These are phyloP conservation scores for Fraxinus anomala DNA, from an alignment of 257 asterid genomes.

Conservation along the genomic window DNA sequence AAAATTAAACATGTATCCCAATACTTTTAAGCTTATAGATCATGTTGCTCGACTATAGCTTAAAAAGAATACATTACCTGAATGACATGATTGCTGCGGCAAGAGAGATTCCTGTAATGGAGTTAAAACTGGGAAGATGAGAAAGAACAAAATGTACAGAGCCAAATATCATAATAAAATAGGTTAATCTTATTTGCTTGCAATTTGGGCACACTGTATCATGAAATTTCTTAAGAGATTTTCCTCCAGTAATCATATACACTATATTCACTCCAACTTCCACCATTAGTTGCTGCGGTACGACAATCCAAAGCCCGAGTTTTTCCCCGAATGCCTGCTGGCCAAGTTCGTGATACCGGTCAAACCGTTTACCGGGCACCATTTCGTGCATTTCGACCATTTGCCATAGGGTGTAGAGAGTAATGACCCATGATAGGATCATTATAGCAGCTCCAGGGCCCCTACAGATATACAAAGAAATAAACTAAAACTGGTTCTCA, in stretches of 20 bases:
- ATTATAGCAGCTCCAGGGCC: slow-evolving; percentile 53
- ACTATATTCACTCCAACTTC: slow-evolving; percentile 56
- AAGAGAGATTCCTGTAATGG: slow-evolving; percentile 41
- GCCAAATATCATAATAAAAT: slow-evolving; percentile 48
- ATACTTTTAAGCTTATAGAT: too few species aligned
- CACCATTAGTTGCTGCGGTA: slow-evolving; percentile 56
- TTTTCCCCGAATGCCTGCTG: slow-evolving; percentile 58
- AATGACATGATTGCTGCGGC: slow-evolving; percentile 65
- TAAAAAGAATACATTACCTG: slow-evolving; percentile 24
- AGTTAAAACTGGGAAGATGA: slow-evolving; percentile 51
- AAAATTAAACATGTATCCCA: neutral
- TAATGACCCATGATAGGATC: slow-evolving; percentile 57
- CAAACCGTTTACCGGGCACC: slow-evolving; percentile 50
- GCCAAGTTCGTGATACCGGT: slow-evolving; percentile 60
- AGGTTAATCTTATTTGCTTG: slow-evolving; percentile 30
- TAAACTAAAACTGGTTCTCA: neutral
- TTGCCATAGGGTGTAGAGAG: slow-evolving; percentile 63
- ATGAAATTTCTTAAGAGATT: slow-evolving; percentile 47
- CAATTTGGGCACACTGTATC: slow-evolving; percentile 29
- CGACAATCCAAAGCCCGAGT: slow-evolving; percentile 54
- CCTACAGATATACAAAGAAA: slow-evolving; percentile 30
- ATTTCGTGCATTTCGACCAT: slow-evolving; percentile 71
- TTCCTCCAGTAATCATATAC: slow-evolving; percentile 63
- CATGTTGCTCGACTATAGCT: neutral
- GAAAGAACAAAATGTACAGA: slow-evolving; percentile 50